phyloP scores from a whole-genome alignment of 441 rosid genomes.

The Macaranga tanarius region DNA sequence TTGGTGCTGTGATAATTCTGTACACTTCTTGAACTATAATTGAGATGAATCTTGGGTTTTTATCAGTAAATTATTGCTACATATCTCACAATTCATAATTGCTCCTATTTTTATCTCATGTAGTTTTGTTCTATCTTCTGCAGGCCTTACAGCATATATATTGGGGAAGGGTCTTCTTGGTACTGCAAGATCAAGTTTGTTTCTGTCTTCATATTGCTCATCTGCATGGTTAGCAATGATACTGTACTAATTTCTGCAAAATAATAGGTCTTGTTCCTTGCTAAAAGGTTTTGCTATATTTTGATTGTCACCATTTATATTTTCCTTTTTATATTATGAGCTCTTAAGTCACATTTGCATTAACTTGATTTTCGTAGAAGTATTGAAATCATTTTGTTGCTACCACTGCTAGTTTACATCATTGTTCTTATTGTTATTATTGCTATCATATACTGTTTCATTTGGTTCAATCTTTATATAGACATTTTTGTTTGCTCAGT shows the following conservation, averaged over 20 bases:
- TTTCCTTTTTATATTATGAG: not conserved
- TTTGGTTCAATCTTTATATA: too few species aligned
- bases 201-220: constrained; percentile 81
- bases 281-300: not conserved
- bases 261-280: not conserved
- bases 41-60: not conserved
- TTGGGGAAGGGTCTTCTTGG: constrained; percentile 81
- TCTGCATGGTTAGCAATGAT: constrained; percentile 74
- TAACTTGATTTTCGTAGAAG: not conserved
- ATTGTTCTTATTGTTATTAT: too few species aligned
- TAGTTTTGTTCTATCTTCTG: constrained; percentile 23
- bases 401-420: too few species aligned
- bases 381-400: not conserved
- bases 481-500: too few species aligned
- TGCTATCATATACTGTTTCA: too few species aligned
- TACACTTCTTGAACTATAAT: not conserved
- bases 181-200: constrained; percentile 90
- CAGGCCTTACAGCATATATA: constrained; percentile 70
- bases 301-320: not conserved
- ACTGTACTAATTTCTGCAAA: not conserved
- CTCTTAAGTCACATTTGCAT: not conserved
- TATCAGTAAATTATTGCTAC: not conserved
- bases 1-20: not conserved
- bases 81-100: not conserved
- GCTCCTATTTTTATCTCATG: constrained; percentile 3